Conservation (phyloP, 1,139 yeast genomes). For the Pichia sp. region DNA sequence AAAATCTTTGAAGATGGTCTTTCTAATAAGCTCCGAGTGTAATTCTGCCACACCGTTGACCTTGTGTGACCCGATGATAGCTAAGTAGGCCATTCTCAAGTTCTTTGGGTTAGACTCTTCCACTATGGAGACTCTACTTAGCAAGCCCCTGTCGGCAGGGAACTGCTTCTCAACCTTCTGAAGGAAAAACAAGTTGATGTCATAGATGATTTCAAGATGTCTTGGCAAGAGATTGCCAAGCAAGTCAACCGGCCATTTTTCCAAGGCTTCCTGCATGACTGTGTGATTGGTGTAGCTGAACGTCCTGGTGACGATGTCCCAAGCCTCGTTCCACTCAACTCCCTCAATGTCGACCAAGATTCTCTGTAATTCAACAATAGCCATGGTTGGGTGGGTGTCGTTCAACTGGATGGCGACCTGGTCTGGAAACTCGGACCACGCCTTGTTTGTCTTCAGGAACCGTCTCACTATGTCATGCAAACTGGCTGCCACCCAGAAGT, state of each 20-base stretch:
- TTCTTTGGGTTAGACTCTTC: constrained; percentile 79
- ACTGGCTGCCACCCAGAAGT: constrained; percentile 96
- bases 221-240: constrained; percentile 79
- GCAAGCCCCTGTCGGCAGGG: constrained; percentile 66
- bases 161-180: constrained; percentile 69
- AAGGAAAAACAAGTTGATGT: constrained; percentile 75
- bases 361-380: constrained; percentile 86
- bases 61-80: constrained; percentile 87
- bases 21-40: constrained; percentile 84
- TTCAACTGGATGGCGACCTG: constrained; percentile 89
- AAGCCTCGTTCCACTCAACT: constrained; percentile 76
- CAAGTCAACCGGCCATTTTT: constrained; percentile 89
- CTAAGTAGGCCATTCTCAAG: constrained; percentile 88
- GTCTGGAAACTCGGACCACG: constrained; percentile 82
- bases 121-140: constrained; percentile 72
- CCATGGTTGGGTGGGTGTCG: constrained; percentile 93
- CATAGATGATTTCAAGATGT: constrained; percentile 87
- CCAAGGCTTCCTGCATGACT: constrained; percentile 90
- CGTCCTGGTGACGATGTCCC: constrained; percentile 75
- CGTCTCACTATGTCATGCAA: constrained; percentile 88
- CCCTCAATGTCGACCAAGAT: constrained; percentile 80
- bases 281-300: constrained; percentile 95
- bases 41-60: constrained; percentile 96
- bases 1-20: constrained; percentile 87
- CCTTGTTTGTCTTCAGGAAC: constrained; percentile 72